These are phyloP conservation scores for Citrus cavaleriei DNA, from an alignment of 345 rosid genomes.

Conservation along the genomic window DNA sequence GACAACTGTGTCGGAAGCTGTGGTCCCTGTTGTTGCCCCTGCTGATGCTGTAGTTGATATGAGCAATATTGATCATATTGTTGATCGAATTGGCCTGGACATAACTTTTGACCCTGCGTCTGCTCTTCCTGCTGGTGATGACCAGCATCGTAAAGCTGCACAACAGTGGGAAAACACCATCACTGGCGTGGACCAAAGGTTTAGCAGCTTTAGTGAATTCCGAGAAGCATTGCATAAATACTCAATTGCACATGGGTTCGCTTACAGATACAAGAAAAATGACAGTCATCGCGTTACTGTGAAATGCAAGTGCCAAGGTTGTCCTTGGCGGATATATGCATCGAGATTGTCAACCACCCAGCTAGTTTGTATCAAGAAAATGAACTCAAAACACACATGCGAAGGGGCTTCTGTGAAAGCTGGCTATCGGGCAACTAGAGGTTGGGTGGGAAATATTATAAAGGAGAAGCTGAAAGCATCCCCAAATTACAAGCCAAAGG, in stretches of 20 bases:
- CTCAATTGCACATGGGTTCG: slow-evolving; percentile 85
- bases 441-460: slow-evolving; percentile 92
- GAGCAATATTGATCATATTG: slow-evolving; percentile 18
- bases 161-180: slow-evolving; percentile 83
- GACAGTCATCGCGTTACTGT: slow-evolving; percentile 88
- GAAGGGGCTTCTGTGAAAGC: slow-evolving; percentile 79
- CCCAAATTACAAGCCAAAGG: slow-evolving; percentile 89
- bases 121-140: slow-evolving; percentile 41
- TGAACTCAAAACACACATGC: slow-evolving; percentile 79
- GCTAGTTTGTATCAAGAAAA: slow-evolving; percentile 76
- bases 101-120: slow-evolving; percentile 42
- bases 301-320: slow-evolving; percentile 82
- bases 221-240: slow-evolving; percentile 88
- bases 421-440: slow-evolving; percentile 81
- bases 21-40: slow-evolving; percentile 37
- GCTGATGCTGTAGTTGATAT: slow-evolving; percentile 35
- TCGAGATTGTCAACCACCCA: slow-evolving; percentile 82
- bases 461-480: slow-evolving; percentile 80
- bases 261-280: slow-evolving; percentile 87
- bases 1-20: slow-evolving; percentile 60
- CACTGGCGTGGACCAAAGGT: slow-evolving; percentile 88
- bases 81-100: slow-evolving; percentile 22
- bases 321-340: slow-evolving; percentile 94
- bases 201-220: slow-evolving; percentile 73
- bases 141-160: slow-evolving; percentile 56